Conservation (phyloP, 805 yeast species). For the Candida tibetensis region DNA sequence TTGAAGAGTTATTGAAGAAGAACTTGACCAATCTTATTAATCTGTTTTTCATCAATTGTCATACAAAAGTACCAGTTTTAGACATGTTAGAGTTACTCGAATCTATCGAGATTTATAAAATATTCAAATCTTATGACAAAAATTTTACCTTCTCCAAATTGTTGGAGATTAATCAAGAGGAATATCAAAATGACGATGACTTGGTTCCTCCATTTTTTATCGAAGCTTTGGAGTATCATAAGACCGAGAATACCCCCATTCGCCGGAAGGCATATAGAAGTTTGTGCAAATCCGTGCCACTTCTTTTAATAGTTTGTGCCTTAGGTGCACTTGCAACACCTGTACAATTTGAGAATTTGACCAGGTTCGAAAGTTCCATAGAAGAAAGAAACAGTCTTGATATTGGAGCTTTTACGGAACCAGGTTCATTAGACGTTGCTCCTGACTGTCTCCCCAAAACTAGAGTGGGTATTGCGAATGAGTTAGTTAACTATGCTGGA, state of each 20-base stretch:
- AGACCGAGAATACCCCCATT: slow-evolving; percentile 16
- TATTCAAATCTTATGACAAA: slow-evolving; percentile 17
- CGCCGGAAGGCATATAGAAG: slow-evolving; percentile 18
- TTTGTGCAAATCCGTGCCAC: slow-evolving; percentile 24
- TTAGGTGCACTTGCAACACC: slow-evolving; percentile 31
- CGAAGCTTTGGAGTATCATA: slow-evolving; percentile 12
- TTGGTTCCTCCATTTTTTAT: slow-evolving; percentile 12
- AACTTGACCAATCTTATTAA: slow-evolving; percentile 19
- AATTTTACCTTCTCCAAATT: slow-evolving; percentile 17
- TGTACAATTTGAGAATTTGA: slow-evolving; percentile 31
- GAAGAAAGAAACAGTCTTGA: slow-evolving; percentile 25
- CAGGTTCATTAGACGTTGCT: slow-evolving; percentile 3
- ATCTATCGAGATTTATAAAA: slow-evolving; percentile 24
- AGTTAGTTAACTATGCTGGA: slow-evolving; percentile 21
- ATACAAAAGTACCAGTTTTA: slow-evolving; percentile 32
- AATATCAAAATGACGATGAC: slow-evolving; percentile 5
- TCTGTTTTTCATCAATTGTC: slow-evolving; percentile 31
- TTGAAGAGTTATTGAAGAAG: slow-evolving; percentile 20
- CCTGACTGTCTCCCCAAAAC: slow-evolving; percentile 13
- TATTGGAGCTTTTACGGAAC: slow-evolving; percentile 19
- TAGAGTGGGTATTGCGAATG: slow-evolving; percentile 20
- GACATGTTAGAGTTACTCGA: slow-evolving; percentile 30
- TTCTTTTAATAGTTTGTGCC: slow-evolving; percentile 29
- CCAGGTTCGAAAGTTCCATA: slow-evolving; percentile 23
- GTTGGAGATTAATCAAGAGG: slow-evolving; percentile 10